These are phyloP conservation scores for Pseudogymnoascus sp. DNA, from an alignment of 2,329 filamentous ascomycete species.

Conservation along the genomic window DNA sequence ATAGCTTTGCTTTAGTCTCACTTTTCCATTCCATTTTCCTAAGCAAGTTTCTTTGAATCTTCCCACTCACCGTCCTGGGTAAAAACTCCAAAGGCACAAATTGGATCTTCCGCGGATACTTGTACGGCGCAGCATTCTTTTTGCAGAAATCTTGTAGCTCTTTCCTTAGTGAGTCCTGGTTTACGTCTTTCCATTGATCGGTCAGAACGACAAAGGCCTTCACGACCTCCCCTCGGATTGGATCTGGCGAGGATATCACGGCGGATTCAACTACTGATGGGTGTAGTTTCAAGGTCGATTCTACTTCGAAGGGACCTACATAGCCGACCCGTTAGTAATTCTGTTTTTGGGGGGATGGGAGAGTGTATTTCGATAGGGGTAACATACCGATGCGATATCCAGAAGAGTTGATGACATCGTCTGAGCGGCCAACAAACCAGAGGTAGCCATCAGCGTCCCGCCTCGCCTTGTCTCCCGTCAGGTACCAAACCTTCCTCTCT, in stretches of 20 bases:
- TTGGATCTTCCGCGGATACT: conserved; percentile 36
- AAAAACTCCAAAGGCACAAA: conserved; percentile 34
- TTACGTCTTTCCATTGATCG: conserved; percentile 20
- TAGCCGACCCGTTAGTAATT: neutral
- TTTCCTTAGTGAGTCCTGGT: conserved; percentile 24
- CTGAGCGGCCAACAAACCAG: conserved; percentile 33
- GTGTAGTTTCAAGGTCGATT: conserved; percentile 37
- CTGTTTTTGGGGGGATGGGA: neutral
- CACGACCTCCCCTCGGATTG: conserved; percentile 34
- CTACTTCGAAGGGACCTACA: conserved; percentile 37
- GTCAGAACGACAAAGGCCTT: conserved; percentile 38
- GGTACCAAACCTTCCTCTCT: conserved; percentile 23
- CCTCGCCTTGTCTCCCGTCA: conserved; percentile 34
- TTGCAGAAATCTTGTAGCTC: conserved; percentile 38
- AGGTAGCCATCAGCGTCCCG: conserved; percentile 32
- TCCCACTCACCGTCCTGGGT: conserved; percentile 37
- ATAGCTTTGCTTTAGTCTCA: neutral
- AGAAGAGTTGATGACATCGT: conserved; percentile 37
- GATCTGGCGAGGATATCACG: conserved; percentile 36
- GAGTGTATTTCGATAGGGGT: neutral
- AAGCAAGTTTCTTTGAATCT: conserved; percentile 33
- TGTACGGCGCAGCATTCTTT: conserved; percentile 36
- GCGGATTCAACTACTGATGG: conserved; percentile 36
- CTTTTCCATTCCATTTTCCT: conserved; percentile 34
- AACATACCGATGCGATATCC: conserved; percentile 34